Conservation (phyloP, 148 eudicot genomes). For the Chenopodium formosanum region DNA sequence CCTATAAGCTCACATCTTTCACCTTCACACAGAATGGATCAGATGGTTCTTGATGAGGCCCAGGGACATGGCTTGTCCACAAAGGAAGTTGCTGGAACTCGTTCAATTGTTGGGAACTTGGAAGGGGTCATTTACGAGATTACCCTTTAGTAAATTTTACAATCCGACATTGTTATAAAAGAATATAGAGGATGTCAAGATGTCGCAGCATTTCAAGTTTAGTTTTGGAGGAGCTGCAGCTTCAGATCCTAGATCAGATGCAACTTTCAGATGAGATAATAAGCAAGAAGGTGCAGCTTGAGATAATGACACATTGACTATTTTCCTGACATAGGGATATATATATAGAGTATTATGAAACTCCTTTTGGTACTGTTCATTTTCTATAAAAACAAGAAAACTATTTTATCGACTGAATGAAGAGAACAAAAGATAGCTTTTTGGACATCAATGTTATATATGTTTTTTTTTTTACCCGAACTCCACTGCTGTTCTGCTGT, state of each 20-base stretch:
- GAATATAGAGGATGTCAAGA: neutral
- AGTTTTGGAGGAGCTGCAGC: neutral
- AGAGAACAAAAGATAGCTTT: neutral
- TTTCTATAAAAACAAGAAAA: neutral
- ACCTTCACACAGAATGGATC: slow-evolving; percentile 64
- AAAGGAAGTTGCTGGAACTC: slow-evolving; percentile 62
- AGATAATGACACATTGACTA: neutral
- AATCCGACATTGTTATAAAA: neutral
- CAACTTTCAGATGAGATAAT: neutral
- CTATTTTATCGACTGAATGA: neutral
- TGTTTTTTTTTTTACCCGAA: neutral
- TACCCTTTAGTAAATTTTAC: slow-evolving; percentile 31
- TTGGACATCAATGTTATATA: neutral
- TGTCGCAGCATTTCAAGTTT: neutral
- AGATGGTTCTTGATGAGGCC: slow-evolving; percentile 67
- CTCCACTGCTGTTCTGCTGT: neutral
- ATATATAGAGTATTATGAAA: neutral
- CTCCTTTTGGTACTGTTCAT: neutral
- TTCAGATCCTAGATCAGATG: neutral
- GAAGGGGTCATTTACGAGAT: slow-evolving; percentile 76
- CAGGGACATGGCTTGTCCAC: slow-evolving; percentile 52
- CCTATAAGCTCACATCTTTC: neutral
- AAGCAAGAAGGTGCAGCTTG: neutral
- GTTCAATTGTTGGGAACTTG: slow-evolving; percentile 48
- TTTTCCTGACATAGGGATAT: neutral